Conservation (phyloP, 2,329 filamentous ascomycete genomes). For the Iodosphaeria phyllophila region DNA sequence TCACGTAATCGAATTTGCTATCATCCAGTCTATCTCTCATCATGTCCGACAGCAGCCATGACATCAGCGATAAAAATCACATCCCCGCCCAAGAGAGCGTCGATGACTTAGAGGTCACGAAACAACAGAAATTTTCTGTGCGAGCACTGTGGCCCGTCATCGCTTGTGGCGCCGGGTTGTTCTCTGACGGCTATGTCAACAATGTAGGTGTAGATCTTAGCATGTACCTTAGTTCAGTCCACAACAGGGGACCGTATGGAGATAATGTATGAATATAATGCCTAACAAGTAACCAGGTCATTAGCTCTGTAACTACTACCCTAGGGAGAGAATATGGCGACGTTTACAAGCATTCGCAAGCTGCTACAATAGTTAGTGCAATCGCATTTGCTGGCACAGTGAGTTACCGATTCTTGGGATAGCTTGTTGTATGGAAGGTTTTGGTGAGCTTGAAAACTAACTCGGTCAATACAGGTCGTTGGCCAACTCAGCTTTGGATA, state of each 20-base stretch:
- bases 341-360: conserved; percentile 48
- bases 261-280: no score
- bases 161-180: conserved; percentile 76
- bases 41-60: no score
- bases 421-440: no score
- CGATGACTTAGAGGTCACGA: no score
- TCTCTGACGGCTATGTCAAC: conserved; percentile 85
- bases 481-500: conserved; percentile 70
- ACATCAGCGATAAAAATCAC: no score
- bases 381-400: conserved; percentile 71
- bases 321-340: conserved; percentile 48
- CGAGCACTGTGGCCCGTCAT: conserved; percentile 60
- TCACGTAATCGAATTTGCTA: no score
- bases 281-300: conserved; percentile 35
- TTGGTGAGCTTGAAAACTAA: background rate
- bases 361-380: conserved; percentile 56
- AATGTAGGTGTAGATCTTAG: conserved; percentile 31
- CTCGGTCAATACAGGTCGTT: conserved; percentile 28
- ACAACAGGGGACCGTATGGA: no score
- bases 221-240: conserved; percentile 1
- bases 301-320: conserved; percentile 71
- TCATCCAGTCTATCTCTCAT: no score
- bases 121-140: no score
- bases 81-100: no score
- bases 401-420: conserved; percentile 4